phyloP scores from a whole-genome alignment of 345 rosid genomes.

The Camelina laxa region DNA sequence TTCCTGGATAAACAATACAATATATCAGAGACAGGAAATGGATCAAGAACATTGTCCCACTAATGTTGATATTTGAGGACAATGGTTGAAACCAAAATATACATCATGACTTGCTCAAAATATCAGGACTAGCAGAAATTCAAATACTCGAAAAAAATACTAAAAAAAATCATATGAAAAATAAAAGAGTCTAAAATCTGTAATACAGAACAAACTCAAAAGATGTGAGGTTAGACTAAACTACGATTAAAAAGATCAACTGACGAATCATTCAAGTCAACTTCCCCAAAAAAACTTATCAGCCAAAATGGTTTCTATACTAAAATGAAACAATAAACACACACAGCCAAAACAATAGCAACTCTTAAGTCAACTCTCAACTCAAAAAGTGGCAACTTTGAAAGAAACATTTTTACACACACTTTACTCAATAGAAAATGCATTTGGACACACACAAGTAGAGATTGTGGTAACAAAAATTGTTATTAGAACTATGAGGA shows the following conservation, averaged over 20 bases:
- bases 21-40: not conserved
- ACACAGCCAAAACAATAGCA: not conserved
- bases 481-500: not conserved
- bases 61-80: too few relatives aligned
- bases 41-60: not conserved
- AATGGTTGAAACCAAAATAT: not conserved
- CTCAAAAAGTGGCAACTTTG: not conserved
- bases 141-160: not conserved
- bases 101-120: not conserved
- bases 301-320: not conserved
- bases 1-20: constrained; percentile 55
- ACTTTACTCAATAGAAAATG: not conserved
- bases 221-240: not conserved
- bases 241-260: not conserved
- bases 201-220: not conserved
- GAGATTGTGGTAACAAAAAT: not conserved
- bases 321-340: too few relatives aligned
- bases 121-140: not conserved
- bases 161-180: not conserved
- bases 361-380: too few relatives aligned
- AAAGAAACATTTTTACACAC: not conserved
- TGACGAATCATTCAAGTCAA: not conserved
- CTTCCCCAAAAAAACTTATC: too few relatives aligned
- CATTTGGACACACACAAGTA: not conserved
- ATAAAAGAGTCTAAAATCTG: not conserved